Percentiles rank a stretch among this genome's conserved stretches.
Evolutionary conservation across 768 basidiomycete species (phyloP).

Genomic region (Suillus subalutaceus): DNA sequence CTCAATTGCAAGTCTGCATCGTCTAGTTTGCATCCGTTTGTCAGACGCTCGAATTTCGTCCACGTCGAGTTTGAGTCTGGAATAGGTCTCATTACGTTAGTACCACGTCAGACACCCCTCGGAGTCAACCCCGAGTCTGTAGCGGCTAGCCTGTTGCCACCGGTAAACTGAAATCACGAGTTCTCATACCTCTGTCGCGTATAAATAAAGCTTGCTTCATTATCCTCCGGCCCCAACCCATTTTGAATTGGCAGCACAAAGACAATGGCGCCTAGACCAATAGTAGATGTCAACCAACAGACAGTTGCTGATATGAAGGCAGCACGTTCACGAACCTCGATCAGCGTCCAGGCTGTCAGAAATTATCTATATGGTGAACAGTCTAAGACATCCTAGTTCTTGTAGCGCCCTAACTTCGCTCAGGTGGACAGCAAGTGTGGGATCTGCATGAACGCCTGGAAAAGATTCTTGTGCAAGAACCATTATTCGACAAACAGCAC

Average conservation of each 20-base stretch:
- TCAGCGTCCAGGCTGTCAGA: slow-evolving; percentile 46
- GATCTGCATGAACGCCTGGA: slow-evolving; percentile 48
- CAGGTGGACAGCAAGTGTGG: slow-evolving; percentile 57
- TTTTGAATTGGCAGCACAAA: neutral
- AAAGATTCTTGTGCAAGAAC: slow-evolving; percentile 52
- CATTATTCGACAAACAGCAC: slow-evolving; percentile 58
- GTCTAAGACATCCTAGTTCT: neutral
- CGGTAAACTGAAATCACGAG: neutral
- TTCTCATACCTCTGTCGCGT: neutral
- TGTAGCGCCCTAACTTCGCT: slow-evolving; percentile 3
- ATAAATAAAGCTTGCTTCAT: neutral
- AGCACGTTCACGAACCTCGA: slow-evolving; percentile 47
- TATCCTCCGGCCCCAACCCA: neutral
- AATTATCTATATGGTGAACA: slow-evolving; percentile 55
- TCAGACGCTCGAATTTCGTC: too few species aligned
- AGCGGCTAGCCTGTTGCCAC: too few species aligned
- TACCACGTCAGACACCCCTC: too few species aligned
- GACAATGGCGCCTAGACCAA: slow-evolving; percentile 3
- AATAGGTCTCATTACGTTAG: too few species aligned
- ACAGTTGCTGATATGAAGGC: slow-evolving; percentile 54
- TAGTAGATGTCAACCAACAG: slow-evolving; percentile 42
- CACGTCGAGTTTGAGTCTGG: too few species aligned
- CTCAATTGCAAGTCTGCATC: too few species aligned
- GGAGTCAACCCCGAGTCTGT: too few species aligned
- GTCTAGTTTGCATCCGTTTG: too few species aligned